Base-by-base conservation (phyloP, 2,329 filamentous ascomycete species). In the Metarhizium robertsii region DNA sequence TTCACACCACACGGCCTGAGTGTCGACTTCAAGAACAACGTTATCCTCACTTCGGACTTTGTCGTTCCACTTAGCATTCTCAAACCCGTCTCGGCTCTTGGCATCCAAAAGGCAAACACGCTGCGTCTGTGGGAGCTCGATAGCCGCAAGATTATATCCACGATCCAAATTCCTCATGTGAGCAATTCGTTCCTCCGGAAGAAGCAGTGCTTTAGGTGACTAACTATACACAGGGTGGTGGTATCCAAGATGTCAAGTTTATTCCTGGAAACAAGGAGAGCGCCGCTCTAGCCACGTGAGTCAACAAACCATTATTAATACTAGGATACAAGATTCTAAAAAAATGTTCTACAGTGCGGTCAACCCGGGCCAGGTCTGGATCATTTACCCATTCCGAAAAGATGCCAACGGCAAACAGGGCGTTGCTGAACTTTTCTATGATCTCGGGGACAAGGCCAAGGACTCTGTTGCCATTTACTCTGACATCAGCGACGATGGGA, bases 181-280 rank as follows among this genome's bases (percentile, higher is more conserved):
- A 61, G 73, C 61, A 4, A 2, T 6, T 2, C 0, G 6, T 4
- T 0, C 13, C 14, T 14, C 13, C 14, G 25, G 36, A n/a, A 29
- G 8, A 46, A 20, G 18, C 18, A 10, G 10, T 2, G 6, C 8
- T 5, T 6, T 6, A 1, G 14, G 40, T 18, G 14, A n/a, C 1
- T 46, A 4, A 46, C 43, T 4, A 6, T 10, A 11, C 7, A 34
- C n/a, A 73, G 69, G 79, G 80, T 40, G 73, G 74, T 45, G 81
- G 81, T 58, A 84, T 85, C 52, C 81, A 85, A 62, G 81, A 85
- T 59, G 78, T 85, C 63, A 85, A 85, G 66, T 84, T 84, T 69
- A 85, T 85, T 58, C 82, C 81, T 1, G 78, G 79, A 8, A 80
- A 85, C 71, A 64, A 70, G 6, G 81, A 85, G 59, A 72, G 71